Conservation (phyloP, 2,329 filamentous ascomycete species). For the Aspergillus fumigatiaffinis region DNA sequence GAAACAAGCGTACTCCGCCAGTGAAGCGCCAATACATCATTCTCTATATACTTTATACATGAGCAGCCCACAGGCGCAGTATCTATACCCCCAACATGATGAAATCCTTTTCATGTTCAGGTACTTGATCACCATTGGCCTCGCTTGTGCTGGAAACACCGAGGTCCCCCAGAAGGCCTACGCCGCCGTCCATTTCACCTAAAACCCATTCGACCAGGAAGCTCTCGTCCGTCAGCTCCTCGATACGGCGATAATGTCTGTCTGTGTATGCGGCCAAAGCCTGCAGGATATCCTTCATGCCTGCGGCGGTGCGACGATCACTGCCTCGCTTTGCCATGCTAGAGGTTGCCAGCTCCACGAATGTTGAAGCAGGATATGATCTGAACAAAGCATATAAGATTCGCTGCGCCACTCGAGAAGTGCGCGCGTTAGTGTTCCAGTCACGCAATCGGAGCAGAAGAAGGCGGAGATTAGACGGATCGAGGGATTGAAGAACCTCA, state of each 20-base stretch:
- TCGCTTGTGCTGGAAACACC: slow-evolving; percentile 18
- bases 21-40: slow-evolving; percentile 14
- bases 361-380: slow-evolving; percentile 72
- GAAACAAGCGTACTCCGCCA: slow-evolving; percentile 18
- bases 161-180: slow-evolving; percentile 35
- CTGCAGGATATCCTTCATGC: slow-evolving; percentile 77
- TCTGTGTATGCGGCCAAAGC: slow-evolving; percentile 90
- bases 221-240: slow-evolving; percentile 89
- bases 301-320: slow-evolving; percentile 46
- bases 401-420: slow-evolving; percentile 77
- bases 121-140: slow-evolving; percentile 17
- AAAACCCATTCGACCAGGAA: slow-evolving; percentile 92
- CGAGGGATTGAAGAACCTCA: slow-evolving; percentile 72
- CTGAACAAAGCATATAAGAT: slow-evolving; percentile 76
- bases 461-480: slow-evolving; percentile 79
- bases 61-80: neutral
- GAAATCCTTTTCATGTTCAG: slow-evolving; percentile 35
- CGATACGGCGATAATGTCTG: slow-evolving; percentile 82
- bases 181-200: slow-evolving; percentile 79
- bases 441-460: slow-evolving; percentile 80
- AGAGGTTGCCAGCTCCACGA: slow-evolving; percentile 62
- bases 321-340: slow-evolving; percentile 26
- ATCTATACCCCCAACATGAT: slow-evolving; percentile 36
- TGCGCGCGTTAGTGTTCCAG: slow-evolving; percentile 96
- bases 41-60: slow-evolving; percentile 4